Evolutionary conservation across 2,329 filamentous ascomycete genomes (phyloP).

Genomic region (Tolypocladium ovalisporum): DNA sequence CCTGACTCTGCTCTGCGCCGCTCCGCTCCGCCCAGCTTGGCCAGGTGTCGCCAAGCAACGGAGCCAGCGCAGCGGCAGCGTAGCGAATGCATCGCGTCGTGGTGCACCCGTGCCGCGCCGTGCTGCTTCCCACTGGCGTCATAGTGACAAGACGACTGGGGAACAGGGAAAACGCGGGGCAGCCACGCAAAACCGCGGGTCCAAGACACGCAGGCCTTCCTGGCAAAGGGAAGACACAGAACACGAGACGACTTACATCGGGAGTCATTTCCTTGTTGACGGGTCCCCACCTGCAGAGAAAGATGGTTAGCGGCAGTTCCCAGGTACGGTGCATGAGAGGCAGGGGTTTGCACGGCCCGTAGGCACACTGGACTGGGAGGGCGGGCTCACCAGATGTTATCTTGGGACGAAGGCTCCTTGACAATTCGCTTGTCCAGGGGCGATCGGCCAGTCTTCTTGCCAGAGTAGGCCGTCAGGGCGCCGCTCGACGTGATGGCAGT

Average conservation of each 20-base stretch:
- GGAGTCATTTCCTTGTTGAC: conserved; percentile 98
- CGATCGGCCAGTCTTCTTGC: conserved; percentile 94
- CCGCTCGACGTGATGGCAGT: conserved; percentile 94
- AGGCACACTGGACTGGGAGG: no score
- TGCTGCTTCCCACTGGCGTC: not conserved
- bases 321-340: not conserved
- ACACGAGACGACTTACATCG: conserved; percentile 53
- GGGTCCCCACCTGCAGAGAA: conserved; percentile 63
- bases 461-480: conserved; percentile 93
- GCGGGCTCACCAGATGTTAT: conserved; percentile 66
- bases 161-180: not conserved
- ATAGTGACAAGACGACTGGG: not conserved
- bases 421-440: conserved; percentile 97
- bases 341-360: no score
- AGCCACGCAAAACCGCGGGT: not conserved
- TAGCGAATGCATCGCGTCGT: not conserved
- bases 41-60: not conserved
- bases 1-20: no score
- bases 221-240: not conserved
- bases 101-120: not conserved
- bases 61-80: not conserved
- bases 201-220: not conserved
- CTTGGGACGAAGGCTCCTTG: conserved; percentile 77
- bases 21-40: not conserved
- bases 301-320: conserved; percentile 15